Evolutionary conservation across 139 green algal genomes (phyloP).

Genomic region (Tetradesmus lagerheimii): DNA sequence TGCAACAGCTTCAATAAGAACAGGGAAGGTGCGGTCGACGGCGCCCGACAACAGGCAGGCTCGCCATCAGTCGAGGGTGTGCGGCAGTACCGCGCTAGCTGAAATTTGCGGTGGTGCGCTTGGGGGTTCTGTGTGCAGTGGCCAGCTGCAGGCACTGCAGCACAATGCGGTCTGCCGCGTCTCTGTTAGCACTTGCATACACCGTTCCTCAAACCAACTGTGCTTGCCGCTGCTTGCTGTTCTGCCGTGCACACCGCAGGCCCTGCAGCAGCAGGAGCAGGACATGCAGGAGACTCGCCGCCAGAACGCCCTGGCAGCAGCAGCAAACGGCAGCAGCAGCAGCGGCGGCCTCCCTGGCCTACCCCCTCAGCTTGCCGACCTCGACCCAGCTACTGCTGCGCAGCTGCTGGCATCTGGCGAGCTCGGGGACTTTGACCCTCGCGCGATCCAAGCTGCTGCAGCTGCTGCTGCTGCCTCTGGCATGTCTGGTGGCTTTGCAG

Average conservation of each 20-base stretch:
- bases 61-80: too few relatives aligned
- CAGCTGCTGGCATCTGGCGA: not conserved
- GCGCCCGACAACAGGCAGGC: too few relatives aligned
- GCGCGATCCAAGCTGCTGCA: not conserved
- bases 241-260: not conserved
- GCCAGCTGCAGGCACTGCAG: too few relatives aligned
- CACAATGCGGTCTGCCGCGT: too few relatives aligned
- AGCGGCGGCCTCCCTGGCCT: not conserved
- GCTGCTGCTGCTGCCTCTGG: not conserved
- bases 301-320: constrained; percentile 25
- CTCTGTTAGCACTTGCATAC: too few relatives aligned
- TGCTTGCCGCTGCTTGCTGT: not conserved
- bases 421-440: not conserved
- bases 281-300: constrained; percentile 33
- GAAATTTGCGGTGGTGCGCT: too few relatives aligned
- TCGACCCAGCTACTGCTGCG: not conserved
- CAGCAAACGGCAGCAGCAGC: too few relatives aligned
- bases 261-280: constrained; percentile 42
- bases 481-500: not conserved
- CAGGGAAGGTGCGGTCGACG: too few relatives aligned
- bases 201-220: too few relatives aligned
- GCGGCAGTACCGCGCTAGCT: too few relatives aligned
- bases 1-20: too few relatives aligned
- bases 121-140: too few relatives aligned
- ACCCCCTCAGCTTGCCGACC: not conserved